Conservation (phyloP, 148 eudicot genomes). For the Bassia scoparia region DNA sequence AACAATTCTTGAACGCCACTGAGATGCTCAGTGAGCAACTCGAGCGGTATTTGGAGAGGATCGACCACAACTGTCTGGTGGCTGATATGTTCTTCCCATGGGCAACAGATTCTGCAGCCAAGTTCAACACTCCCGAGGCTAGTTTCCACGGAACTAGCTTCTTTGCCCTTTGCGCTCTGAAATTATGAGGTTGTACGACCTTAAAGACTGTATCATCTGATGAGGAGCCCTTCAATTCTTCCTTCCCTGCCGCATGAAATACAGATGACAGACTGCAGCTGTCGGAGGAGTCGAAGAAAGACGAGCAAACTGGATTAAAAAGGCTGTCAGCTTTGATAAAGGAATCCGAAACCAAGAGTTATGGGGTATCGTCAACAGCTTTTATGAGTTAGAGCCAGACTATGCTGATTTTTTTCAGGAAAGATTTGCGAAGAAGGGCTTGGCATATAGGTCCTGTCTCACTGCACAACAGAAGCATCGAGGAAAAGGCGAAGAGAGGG, state of each 20-base stretch:
- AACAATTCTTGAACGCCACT: slow-evolving; percentile 33
- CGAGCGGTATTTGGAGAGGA: slow-evolving; percentile 31
- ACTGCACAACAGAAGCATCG: slow-evolving; percentile 24
- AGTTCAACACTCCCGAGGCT: slow-evolving; percentile 45
- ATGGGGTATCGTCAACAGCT: slow-evolving; percentile 56
- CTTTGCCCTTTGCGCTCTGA: slow-evolving; percentile 35
- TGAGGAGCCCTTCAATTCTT: slow-evolving; percentile 36
- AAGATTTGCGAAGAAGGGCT: slow-evolving; percentile 37
- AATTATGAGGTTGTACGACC: slow-evolving; percentile 30
- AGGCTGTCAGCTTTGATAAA: background rate
- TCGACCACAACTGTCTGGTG: slow-evolving; percentile 38
- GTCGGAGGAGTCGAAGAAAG: background rate
- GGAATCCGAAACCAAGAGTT: slow-evolving; percentile 37
- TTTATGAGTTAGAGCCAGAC: slow-evolving; percentile 56
- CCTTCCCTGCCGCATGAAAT: slow-evolving; percentile 42
- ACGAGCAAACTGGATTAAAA: background rate
- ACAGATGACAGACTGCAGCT: slow-evolving; percentile 28
- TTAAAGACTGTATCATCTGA: slow-evolving; percentile 33
- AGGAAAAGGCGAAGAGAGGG: slow-evolving; percentile 39
- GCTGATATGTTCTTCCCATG: slow-evolving; percentile 48
- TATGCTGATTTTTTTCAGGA: slow-evolving; percentile 42
- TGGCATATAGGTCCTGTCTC: slow-evolving; percentile 64
- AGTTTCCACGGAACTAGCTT: slow-evolving; percentile 44
- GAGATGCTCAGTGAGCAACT: slow-evolving; percentile 36
- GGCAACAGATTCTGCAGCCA: slow-evolving; percentile 37